Evolutionary conservation across 2,329 filamentous ascomycete species (phyloP), one percentile per base, ranked within the genome.

Genomic region (Aspergillus vadensis): DNA sequence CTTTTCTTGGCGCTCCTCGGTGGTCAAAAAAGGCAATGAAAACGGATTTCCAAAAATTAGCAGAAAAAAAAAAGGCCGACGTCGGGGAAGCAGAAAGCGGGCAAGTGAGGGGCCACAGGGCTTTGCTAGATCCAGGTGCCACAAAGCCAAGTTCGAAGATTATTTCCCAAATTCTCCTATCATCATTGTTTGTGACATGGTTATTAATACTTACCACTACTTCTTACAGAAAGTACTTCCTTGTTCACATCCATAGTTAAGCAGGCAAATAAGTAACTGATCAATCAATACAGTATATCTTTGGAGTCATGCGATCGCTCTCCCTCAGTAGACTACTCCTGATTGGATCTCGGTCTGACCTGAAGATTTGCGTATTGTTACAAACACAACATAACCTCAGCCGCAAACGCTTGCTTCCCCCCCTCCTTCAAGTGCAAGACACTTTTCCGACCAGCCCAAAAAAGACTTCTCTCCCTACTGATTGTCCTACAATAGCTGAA

Each of bases 11-110:
- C 47, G 15, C n/a, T 19, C 27, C 10, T 21, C 17, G 41, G 17
- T 44, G 21, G 21, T 21, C 39, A 43, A 43, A 19, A 17, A 43
- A 43, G 39, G 39, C 9, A 43, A 43, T 64, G 59, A 61, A 63
- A 56, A 57, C 50, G 43, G 32, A 10, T 12, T 7, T 55, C 50
- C 57, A 43, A 43, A 52, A 56, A 43, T 36, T 17, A 55, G 23
- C 10, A 25, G 23, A 30, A 32, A 54, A 30, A 30, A 55, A 41
- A 15, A 19, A 30, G 55, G 63, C 63, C 63, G 63, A 65, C 59
- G 36, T 65, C 63, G 63, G 61, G 63, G 48, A 38, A 38, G 30
- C 14, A 48, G 19, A 39, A 44, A 48, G 21, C 27, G 17, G 41
- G 41, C 19, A 44, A 44, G 41, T 44, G 41, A 44, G 41, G 41